Conservation (phyloP, 2,329 filamentous ascomycete species). For the Paramyrothecium sp. region DNA sequence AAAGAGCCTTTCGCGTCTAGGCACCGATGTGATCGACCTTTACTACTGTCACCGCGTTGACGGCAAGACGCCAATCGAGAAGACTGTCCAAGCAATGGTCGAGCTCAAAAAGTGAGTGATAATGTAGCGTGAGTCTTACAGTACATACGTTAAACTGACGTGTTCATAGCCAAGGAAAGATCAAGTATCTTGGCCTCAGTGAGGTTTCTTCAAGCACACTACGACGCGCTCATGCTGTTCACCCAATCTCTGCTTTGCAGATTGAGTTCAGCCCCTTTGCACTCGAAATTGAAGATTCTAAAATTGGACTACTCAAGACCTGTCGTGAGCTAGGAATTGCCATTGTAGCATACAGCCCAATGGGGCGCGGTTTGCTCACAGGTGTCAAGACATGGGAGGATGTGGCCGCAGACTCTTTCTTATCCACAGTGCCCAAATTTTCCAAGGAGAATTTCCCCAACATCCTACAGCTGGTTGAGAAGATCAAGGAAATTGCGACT, state of each 20-base stretch:
- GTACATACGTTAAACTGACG: too few species aligned
- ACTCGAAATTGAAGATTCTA: conserved; percentile 54
- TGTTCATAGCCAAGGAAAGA: conserved; percentile 41
- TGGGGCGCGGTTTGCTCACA: not conserved
- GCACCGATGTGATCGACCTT: conserved; percentile 48
- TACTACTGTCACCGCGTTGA: conserved; percentile 48
- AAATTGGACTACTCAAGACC: conserved; percentile 45
- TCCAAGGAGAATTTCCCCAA: conserved; percentile 27
- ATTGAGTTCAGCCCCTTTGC: conserved; percentile 51
- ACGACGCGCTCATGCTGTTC: conserved; percentile 44
- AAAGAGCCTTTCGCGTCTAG: conserved; percentile 37
- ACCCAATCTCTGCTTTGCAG: conserved; percentile 46
- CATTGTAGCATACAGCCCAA: conserved; percentile 54
- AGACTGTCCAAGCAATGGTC: conserved; percentile 44
- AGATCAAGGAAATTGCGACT: conserved; percentile 19
- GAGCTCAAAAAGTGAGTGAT: conserved; percentile 29
- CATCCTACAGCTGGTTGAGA: conserved; percentile 30
- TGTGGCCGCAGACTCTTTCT: conserved; percentile 27
- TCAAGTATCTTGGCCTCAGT: conserved; percentile 49
- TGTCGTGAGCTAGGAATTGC: conserved; percentile 53
- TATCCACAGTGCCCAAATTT: not conserved
- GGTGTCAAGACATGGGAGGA: conserved; percentile 29
- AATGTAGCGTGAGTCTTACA: not conserved
- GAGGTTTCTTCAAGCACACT: conserved; percentile 43
- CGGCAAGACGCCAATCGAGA: conserved; percentile 35